Evolutionary conservation across 768 basidiomycete species (phyloP).

Genomic region (Coprinopsis strossmayeri): DNA sequence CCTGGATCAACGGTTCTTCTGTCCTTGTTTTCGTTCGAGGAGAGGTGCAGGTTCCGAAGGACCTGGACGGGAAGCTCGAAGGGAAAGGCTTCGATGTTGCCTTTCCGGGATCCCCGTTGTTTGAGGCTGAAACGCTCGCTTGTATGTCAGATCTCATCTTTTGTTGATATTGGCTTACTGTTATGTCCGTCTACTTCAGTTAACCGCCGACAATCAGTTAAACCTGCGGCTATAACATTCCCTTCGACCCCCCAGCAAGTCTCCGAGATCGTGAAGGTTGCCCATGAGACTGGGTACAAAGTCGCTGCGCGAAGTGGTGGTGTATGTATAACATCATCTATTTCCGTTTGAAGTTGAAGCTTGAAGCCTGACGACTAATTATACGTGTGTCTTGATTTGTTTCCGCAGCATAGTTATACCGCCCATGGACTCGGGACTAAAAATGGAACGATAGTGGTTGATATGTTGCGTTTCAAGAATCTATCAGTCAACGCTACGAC

Average conservation of each 20-base stretch:
- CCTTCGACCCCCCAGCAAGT: slow-evolving; percentile 23
- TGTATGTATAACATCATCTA: slow-evolving; percentile 27
- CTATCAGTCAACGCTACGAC: slow-evolving; percentile 23
- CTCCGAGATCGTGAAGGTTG: slow-evolving; percentile 21
- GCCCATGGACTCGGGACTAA: slow-evolving; percentile 37
- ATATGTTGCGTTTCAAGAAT: slow-evolving; percentile 29
- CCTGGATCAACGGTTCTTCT: no score
- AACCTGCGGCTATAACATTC: slow-evolving; percentile 24
- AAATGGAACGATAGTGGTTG: slow-evolving; percentile 34
- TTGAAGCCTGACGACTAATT: background rate
- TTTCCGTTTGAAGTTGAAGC: background rate
- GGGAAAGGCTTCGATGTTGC: slow-evolving; percentile 1
- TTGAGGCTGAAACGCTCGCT: background rate
- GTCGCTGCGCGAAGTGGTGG: slow-evolving; percentile 36
- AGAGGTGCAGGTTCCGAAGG: no score
- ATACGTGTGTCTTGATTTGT: background rate
- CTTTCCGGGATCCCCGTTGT: background rate
- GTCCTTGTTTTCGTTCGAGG: no score
- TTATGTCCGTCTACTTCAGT: slow-evolving; percentile 12
- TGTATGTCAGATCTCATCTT: background rate
- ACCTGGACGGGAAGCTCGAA: background rate
- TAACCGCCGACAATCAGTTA: slow-evolving; percentile 23
- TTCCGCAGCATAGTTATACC: slow-evolving; percentile 33
- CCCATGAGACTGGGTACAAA: slow-evolving; percentile 18
- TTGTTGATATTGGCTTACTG: no score